Base-by-base conservation (phyloP, 1,139 yeast genomes). In the Saccharomyces pastorianus region DNA sequence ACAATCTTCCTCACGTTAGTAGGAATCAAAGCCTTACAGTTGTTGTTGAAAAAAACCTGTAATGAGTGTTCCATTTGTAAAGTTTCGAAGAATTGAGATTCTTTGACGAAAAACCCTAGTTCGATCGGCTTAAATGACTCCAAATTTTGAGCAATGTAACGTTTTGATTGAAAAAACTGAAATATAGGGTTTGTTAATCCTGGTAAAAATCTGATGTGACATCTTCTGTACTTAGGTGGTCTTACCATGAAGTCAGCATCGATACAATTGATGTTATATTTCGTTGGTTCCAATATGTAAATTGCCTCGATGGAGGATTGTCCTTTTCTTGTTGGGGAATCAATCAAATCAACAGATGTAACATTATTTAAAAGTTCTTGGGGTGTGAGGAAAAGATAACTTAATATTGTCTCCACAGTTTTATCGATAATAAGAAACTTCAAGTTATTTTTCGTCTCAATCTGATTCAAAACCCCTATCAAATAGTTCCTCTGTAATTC, bases 21-120 rank as follows among this genome's bases (percentile, higher is more conserved):
- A 34, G 78, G 74, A 34, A 88, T 84, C 54, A 84, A 71, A 54
- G 83, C 84, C 34, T 74, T 69, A 65, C 96, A 89, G 54, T 80
- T 76, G 46, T 74, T 76, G 65, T 88, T 89, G 70, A 83, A 90
- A 64, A 85, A 87, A 41, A 84, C 75, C 48, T 91, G 91, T 71
- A 89, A 75, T 1, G 95, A 80, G 60, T 82, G 68, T 32, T 68
- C 70, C 47, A 67, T 64, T 38, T 66, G 66, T 9, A 71, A 60
- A 9, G 81, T 69, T 53, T 67, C 64, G 62, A 79, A 82, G 2
- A 74, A 74, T 47, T 73, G 75, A 0, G 78, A 62, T 64, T 82
- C 85, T 31, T 74, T 69, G 4, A 85, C 82, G 54, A 71, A 64
- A 48, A 76, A 75, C 41, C 75, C 76, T 34, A 82, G 59, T 50